A percentile compares a stretch with the other conserved stretches of the same genome.
These are phyloP conservation scores for Fusarium papillatum DNA, from an alignment of 2,329 filamentous ascomycete species.

Conservation along the genomic window DNA sequence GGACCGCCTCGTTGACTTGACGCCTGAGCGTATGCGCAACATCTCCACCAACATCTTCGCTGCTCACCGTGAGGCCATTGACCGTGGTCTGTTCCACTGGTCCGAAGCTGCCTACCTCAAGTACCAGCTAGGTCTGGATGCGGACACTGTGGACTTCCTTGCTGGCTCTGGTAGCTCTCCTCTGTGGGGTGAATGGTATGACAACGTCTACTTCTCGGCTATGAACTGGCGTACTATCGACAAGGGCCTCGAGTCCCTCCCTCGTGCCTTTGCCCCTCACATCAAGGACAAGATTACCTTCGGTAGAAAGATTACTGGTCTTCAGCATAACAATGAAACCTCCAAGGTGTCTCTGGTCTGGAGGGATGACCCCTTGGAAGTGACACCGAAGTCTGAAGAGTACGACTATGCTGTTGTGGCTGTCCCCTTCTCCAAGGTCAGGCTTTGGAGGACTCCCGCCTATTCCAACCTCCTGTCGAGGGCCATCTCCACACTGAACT, in stretches of 20 bases:
- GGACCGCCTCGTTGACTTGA: neutral
- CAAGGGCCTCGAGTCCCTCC: constrained; percentile 44
- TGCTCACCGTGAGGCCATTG: constrained; percentile 48
- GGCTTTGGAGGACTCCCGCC: constrained; percentile 70
- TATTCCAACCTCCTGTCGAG: constrained; percentile 51
- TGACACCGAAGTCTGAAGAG: constrained; percentile 58
- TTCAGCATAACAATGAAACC: constrained; percentile 61
- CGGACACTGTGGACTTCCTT: constrained; percentile 55
- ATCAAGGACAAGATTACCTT: constrained; percentile 66
- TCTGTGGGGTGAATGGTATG: constrained; percentile 61
- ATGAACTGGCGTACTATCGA: constrained; percentile 73
- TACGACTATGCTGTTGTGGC: constrained; percentile 77
- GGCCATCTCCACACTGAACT: constrained; percentile 62
- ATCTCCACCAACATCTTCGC: constrained; percentile 59
- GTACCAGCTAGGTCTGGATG: constrained; percentile 60
- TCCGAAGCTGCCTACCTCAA: constrained; percentile 62
- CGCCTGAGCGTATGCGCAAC: neutral
- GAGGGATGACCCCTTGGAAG: constrained; percentile 54
- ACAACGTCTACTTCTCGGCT: constrained; percentile 71
- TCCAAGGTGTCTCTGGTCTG: constrained; percentile 71
- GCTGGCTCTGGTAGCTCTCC: constrained; percentile 45
- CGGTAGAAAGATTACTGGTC: constrained; percentile 68
- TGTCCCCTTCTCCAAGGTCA: constrained; percentile 74
- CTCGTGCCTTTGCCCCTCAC: constrained; percentile 72
- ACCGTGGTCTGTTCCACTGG: constrained; percentile 57